phyloP scores from a whole-genome alignment of 2,329 filamentous ascomycete genomes.

The Claviceps arundinis region DNA sequence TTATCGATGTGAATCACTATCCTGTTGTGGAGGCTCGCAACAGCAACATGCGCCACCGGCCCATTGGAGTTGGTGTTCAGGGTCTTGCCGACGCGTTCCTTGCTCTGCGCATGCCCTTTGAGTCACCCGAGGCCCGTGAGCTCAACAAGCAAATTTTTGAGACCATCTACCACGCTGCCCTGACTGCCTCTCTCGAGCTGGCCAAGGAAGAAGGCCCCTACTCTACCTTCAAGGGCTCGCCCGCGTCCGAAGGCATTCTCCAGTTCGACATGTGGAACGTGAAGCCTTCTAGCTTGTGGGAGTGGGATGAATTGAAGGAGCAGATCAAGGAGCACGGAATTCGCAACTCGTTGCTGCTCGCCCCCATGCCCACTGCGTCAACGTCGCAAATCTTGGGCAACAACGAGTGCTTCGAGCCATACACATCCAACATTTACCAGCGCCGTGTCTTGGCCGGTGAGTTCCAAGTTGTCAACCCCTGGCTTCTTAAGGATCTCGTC shows the following conservation, averaged over 20 bases:
- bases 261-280: conserved; percentile 99
- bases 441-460: conserved; percentile 94
- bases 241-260: conserved; percentile 86
- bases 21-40: conserved; percentile 87
- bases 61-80: conserved; percentile 92
- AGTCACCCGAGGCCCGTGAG: conserved; percentile 84
- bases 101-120: conserved; percentile 89
- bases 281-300: conserved; percentile 88
- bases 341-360: conserved; percentile 88
- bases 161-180: conserved; percentile 93
- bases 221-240: conserved; percentile 81
- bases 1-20: conserved; percentile 97
- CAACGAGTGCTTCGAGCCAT: conserved; percentile 99
- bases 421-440: conserved; percentile 99
- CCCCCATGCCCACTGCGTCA: conserved; percentile 94
- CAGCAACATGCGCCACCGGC: conserved; percentile 95
- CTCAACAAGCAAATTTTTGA: conserved; percentile 98
- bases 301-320: conserved; percentile 80
- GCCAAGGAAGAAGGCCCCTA: conserved; percentile 77
- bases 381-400: conserved; percentile 97
- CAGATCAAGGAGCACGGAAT: conserved; percentile 88
- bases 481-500: conserved; percentile 94
- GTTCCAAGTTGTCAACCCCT: conserved; percentile 99
- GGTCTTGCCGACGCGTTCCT: conserved; percentile 97
- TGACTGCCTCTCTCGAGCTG: conserved; percentile 79